Base-by-base conservation (phyloP, 129 eudicot species). In the Flaveria brownii region DNA sequence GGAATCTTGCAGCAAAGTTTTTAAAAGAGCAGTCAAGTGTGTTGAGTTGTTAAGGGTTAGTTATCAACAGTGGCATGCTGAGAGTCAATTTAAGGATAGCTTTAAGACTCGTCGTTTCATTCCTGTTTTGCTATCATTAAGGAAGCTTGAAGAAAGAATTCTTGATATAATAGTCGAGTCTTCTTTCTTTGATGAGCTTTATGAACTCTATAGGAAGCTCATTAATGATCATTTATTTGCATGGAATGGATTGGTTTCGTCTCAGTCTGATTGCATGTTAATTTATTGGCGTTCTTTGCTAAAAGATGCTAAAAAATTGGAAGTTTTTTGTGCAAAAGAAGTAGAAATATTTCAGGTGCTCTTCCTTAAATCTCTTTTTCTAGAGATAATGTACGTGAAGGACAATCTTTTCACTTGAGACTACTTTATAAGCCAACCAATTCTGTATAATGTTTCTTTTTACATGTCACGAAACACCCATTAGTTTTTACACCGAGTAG, bases 61-160 rank as follows among this genome's bases (percentile, higher is more conserved):
- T 83, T 80, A 83, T 81, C 87, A 82, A 52, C 99, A 95, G 71
- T 91, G 97, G 97, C 75, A 79, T 72, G 52, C 64, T n/a, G 96
- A 91, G 89, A 63, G 20, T 71, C 84, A 60, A 69, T 76, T 66
- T 72, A 62, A 42, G 56, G 65, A 73, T 64, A 20, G 26, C 79
- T 76, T 47, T 49, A 70, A 76, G 71, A 82, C 82, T 64, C 76
- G 73, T 39, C 61, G 72, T 73, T 87, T 81, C 70, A 23, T 70
- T 75, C 88, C 87, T 52, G 78, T 91, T 43, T 63, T 91, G 68
- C 66, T 46, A 54, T 81, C 87, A 18, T 56, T 95, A 13, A 83
- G 78, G 46, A 60, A 49, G 63, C 75, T 95, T 83, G 99, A 95
- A 83, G 84, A 85, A 73, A 82, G 82, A 86, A 82, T 95, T 59